These are phyloP conservation scores for Backusella tuberculispora DNA, from an alignment of 192 early-diverging fungal species.

Conservation along the genomic window DNA sequence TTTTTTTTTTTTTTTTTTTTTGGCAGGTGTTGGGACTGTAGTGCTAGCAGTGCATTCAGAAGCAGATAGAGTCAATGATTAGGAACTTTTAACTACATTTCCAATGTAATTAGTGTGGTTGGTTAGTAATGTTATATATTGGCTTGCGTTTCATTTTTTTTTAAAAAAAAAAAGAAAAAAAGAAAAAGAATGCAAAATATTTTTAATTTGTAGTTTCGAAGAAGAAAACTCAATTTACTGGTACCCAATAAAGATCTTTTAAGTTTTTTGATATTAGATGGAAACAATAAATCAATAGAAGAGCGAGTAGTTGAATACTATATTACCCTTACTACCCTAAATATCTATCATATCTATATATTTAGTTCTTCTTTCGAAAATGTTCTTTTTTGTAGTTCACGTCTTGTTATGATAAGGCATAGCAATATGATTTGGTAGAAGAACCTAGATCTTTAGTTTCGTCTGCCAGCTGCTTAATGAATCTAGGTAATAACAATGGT, in stretches of 20 bases:
- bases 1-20: too few species aligned
- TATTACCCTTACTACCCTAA: not conserved
- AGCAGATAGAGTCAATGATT: too few species aligned
- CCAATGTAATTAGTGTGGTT: too few species aligned
- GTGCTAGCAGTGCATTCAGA: too few species aligned
- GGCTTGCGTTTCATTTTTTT: too few species aligned
- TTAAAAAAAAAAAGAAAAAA: too few species aligned
- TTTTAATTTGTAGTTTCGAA: too few species aligned
- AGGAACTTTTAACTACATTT: too few species aligned
- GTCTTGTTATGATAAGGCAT: slow-evolving; percentile 57
- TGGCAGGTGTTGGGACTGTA: too few species aligned
- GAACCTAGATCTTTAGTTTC: slow-evolving; percentile 53
- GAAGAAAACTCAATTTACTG: too few species aligned
- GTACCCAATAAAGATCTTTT: slow-evolving; percentile 2
- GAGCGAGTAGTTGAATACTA: slow-evolving; percentile 39
- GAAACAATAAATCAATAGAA: slow-evolving; percentile 54
- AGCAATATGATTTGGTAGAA: slow-evolving; percentile 57
- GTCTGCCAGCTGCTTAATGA: slow-evolving; percentile 57
- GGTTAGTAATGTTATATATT: too few species aligned
- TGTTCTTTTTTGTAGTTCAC: slow-evolving; percentile 63
- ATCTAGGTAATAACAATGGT: slow-evolving; percentile 62
- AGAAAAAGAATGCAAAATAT: too few species aligned
- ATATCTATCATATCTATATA: not conserved
- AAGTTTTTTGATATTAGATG: slow-evolving; percentile 62
- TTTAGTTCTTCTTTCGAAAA: not conserved